These are phyloP conservation scores for Emergomyces africanus DNA, from an alignment of 2,329 filamentous ascomycete genomes.

Conservation along the genomic window DNA sequence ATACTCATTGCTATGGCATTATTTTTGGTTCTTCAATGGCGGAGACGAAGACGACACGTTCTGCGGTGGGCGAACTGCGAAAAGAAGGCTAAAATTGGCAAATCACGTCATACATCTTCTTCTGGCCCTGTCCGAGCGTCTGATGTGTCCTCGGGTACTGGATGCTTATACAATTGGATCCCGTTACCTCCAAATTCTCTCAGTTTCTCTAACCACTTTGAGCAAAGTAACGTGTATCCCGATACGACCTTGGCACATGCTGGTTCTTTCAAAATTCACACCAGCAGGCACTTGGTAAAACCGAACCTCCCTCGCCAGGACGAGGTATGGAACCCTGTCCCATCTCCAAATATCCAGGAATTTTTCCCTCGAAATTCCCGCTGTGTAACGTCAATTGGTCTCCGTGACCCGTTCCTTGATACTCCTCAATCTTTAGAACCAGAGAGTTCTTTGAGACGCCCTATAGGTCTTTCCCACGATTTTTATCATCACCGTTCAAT, in stretches of 20 bases:
- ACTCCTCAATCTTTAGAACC: neutral
- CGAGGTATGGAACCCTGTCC: neutral
- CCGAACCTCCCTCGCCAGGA: neutral
- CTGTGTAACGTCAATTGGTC: neutral
- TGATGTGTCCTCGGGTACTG: neutral
- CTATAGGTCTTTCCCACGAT: neutral
- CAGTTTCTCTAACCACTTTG: neutral
- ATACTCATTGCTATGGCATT: conserved; percentile 15
- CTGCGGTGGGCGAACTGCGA: neutral
- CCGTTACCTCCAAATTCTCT: neutral
- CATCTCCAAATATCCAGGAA: neutral
- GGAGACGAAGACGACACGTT: conserved; percentile 8
- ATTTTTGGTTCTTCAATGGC: conserved; percentile 14
- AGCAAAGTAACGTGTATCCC: neutral
- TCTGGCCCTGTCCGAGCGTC: neutral
- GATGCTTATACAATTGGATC: neutral
- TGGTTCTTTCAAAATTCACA: neutral
- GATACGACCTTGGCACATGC: neutral
- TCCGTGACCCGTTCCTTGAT: neutral
- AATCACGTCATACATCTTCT: neutral
- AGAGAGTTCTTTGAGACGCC: neutral
- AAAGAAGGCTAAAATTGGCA: neutral
- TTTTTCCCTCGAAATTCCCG: neutral
- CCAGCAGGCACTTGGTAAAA: neutral
- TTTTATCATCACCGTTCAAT: neutral